Percentiles rank a stretch among this genome's conserved stretches.
Evolutionary conservation across 352 stramenopile species (phyloP).

Genomic region (Phytophthora foliorum): DNA sequence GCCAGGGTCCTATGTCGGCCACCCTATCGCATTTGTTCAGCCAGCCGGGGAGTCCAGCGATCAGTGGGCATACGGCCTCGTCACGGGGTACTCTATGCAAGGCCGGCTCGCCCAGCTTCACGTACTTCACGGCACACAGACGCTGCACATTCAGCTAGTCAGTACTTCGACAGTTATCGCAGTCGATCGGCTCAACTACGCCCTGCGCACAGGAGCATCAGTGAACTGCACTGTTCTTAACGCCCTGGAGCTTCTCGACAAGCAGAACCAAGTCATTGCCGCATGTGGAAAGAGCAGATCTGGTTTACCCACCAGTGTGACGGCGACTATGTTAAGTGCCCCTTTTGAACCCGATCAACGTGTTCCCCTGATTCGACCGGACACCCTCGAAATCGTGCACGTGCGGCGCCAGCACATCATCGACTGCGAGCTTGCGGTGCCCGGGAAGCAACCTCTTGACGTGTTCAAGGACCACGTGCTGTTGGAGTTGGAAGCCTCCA

Average conservation of each 20-base stretch:
- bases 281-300: slow-evolving; percentile 6
- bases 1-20: neutral
- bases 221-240: slow-evolving; percentile 1
- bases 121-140: neutral
- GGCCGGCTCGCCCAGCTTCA: neutral
- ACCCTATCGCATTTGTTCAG: neutral
- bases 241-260: neutral
- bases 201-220: neutral
- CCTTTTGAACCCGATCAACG: neutral
- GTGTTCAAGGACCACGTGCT: slow-evolving; percentile 4
- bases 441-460: neutral
- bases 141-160: neutral
- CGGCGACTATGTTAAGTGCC: slow-evolving; percentile 6
- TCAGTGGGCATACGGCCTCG: slow-evolving; percentile 2
- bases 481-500: neutral
- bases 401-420: slow-evolving; percentile 7
- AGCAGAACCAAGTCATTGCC: neutral
- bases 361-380: neutral
- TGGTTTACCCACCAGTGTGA: slow-evolving; percentile 1
- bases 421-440: neutral
- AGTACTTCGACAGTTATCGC: neutral
- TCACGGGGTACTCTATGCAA: slow-evolving; percentile 6
- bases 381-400: slow-evolving; percentile 1
- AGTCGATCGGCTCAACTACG: slow-evolving; percentile 1
- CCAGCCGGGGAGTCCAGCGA: neutral